Percentiles rank a stretch among this genome's conserved stretches.
These are phyloP conservation scores for Angophora floribunda DNA, from an alignment of 345 rosid genomes.

Conservation along the genomic window DNA sequence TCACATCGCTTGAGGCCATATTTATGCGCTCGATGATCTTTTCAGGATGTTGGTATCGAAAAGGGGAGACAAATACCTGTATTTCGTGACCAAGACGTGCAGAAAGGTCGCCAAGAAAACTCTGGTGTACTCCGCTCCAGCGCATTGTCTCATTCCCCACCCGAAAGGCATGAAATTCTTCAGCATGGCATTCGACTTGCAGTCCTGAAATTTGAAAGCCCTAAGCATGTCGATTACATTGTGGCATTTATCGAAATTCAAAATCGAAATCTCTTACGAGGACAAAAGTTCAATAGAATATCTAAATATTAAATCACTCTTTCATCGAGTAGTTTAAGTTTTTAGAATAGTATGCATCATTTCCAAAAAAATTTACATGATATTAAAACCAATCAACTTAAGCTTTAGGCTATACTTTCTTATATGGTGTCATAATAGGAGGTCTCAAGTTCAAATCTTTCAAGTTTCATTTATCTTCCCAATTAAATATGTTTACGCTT, in stretches of 20 bases:
- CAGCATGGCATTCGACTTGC: neutral
- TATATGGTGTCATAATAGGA: too few relatives aligned
- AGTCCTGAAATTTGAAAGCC: neutral
- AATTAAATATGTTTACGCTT: too few relatives aligned
- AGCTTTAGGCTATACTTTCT: too few relatives aligned
- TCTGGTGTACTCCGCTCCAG: slow-evolving; percentile 10
- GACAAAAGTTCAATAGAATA: too few relatives aligned
- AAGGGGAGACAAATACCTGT: neutral
- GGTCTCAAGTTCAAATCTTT: too few relatives aligned
- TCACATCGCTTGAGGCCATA: neutral
- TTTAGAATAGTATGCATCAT: too few relatives aligned
- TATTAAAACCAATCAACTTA: too few relatives aligned
- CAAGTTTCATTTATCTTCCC: too few relatives aligned
- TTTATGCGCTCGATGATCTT: neutral
- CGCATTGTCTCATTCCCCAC: slow-evolving; percentile 12
- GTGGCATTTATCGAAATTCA: neutral
- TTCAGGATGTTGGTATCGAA: neutral
- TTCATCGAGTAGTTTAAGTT: too few relatives aligned
- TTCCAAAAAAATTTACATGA: too few relatives aligned
- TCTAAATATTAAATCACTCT: too few relatives aligned
- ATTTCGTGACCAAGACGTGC: neutral
- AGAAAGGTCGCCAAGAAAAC: neutral
- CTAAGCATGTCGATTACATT: neutral
- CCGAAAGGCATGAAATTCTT: slow-evolving; percentile 22
- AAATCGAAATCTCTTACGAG: neutral